These are phyloP conservation scores for Fusarium clavum DNA, from an alignment of 2,329 filamentous ascomycete species.

Conservation along the genomic window DNA sequence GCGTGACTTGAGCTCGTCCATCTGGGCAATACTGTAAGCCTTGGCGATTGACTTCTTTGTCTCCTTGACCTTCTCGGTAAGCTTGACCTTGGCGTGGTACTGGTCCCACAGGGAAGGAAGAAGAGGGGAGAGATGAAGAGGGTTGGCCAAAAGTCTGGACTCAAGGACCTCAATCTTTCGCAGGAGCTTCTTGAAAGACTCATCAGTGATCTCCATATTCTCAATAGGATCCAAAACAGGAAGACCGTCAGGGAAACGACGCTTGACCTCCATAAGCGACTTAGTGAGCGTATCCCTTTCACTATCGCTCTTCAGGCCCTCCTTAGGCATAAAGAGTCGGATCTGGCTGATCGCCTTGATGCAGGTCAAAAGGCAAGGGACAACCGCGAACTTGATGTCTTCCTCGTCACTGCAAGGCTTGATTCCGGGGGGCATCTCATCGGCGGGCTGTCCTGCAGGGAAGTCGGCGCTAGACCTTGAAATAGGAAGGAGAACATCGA, in stretches of 20 bases:
- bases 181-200: conserved; percentile 91
- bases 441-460: conserved; percentile 49
- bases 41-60: conserved; percentile 88
- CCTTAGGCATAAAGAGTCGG: conserved; percentile 83
- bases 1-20: conserved; percentile 95
- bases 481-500: conserved; percentile 81
- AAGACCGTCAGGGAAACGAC: conserved; percentile 91
- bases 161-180: conserved; percentile 98
- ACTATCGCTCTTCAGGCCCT: conserved; percentile 72
- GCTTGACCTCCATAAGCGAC: conserved; percentile 80
- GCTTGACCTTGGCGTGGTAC: conserved; percentile 82
- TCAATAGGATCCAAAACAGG: conserved; percentile 92
- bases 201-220: conserved; percentile 94
- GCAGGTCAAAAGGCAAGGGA: conserved; percentile 88
- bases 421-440: conserved; percentile 72
- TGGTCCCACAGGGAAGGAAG: conserved; percentile 87
- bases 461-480: conserved; percentile 64
- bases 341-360: conserved; percentile 87
- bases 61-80: conserved; percentile 83
- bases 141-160: conserved; percentile 87
- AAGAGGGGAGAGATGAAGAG: conserved; percentile 89
- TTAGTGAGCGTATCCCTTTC: conserved; percentile 76
- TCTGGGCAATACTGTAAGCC: conserved; percentile 88
- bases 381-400: conserved; percentile 52
- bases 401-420: conserved; percentile 48